Evolutionary conservation across 805 yeast genomes (phyloP).

Genomic region (Kuraishia borneana): DNA sequence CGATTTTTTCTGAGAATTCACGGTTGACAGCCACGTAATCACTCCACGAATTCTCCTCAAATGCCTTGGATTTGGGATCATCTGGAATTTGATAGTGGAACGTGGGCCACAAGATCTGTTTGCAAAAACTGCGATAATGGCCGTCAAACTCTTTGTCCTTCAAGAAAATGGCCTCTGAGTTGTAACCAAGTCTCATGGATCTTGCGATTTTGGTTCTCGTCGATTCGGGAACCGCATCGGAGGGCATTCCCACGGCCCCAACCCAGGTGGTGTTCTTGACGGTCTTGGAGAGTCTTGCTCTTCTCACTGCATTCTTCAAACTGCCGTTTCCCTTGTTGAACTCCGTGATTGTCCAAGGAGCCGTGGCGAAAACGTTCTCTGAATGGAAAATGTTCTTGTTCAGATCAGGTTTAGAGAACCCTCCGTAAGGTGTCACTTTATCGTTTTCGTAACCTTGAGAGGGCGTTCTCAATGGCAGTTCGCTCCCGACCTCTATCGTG

Average conservation of each 20-base stretch:
- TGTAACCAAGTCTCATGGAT: slow-evolving; percentile 33
- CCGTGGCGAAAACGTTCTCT: slow-evolving; percentile 37
- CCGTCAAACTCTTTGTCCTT: slow-evolving; percentile 79
- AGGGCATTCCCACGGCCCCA: slow-evolving; percentile 89
- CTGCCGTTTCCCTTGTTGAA: slow-evolving; percentile 79
- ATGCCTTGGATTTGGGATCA: slow-evolving; percentile 85
- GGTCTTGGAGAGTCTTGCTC: slow-evolving; percentile 34
- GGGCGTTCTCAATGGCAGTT: background rate
- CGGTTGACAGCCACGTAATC: slow-evolving; percentile 70
- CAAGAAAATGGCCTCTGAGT: slow-evolving; percentile 58
- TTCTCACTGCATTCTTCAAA: slow-evolving; percentile 67
- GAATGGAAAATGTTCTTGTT: slow-evolving; percentile 30
- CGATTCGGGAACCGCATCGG: slow-evolving; percentile 59
- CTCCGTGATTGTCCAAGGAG: slow-evolving; percentile 69
- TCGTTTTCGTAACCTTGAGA: slow-evolving; percentile 4
- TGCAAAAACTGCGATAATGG: slow-evolving; percentile 84
- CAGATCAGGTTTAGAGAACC: slow-evolving; percentile 54
- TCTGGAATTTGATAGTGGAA: slow-evolving; percentile 91
- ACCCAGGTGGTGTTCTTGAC: slow-evolving; percentile 52
- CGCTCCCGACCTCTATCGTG: background rate
- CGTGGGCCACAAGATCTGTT: slow-evolving; percentile 94
- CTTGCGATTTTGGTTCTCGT: slow-evolving; percentile 43
- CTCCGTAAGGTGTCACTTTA: slow-evolving; percentile 58
- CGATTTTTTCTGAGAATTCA: slow-evolving; percentile 65
- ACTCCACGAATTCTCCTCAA: slow-evolving; percentile 92